Evolutionary conservation across 2,329 filamentous ascomycete genomes (phyloP).

Genomic region (Pseudogymnoascus sp.): DNA sequence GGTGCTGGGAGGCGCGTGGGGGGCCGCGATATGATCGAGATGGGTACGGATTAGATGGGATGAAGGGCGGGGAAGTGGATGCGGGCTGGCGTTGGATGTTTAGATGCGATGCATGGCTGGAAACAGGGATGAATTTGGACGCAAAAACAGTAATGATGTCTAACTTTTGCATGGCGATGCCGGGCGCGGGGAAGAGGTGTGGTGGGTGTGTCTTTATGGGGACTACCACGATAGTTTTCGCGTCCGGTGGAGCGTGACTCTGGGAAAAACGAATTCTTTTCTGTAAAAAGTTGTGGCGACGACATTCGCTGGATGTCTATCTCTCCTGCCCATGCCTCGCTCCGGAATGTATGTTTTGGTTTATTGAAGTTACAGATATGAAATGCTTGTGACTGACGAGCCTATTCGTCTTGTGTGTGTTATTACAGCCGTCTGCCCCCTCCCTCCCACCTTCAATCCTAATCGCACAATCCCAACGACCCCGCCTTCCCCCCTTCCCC

Average conservation of each 20-base stretch:
- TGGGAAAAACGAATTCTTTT: background rate
- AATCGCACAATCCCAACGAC: background rate
- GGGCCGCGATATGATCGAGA: constrained; percentile 27
- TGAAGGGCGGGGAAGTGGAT: background rate
- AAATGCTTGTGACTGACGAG: background rate
- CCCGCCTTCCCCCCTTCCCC: background rate
- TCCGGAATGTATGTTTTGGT: background rate
- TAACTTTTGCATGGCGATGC: background rate
- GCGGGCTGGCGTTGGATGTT: background rate
- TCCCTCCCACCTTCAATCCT: background rate
- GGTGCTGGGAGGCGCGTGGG: constrained; percentile 35
- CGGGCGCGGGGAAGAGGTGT: background rate
- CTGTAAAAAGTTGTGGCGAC: background rate
- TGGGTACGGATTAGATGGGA: constrained; percentile 26
- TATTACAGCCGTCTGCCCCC: constrained; percentile 3
- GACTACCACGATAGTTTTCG: background rate
- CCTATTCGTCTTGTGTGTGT: background rate
- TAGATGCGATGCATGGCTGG: background rate
- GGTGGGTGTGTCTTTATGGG: background rate
- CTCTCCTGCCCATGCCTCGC: background rate
- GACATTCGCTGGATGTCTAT: background rate
- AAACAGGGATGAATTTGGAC: background rate
- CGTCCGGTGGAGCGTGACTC: background rate
- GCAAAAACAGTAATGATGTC: background rate
- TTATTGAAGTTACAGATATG: background rate